These are phyloP conservation scores for Beauveria sp. DNA, from an alignment of 2,329 filamentous ascomycete genomes.

Conservation along the genomic window DNA sequence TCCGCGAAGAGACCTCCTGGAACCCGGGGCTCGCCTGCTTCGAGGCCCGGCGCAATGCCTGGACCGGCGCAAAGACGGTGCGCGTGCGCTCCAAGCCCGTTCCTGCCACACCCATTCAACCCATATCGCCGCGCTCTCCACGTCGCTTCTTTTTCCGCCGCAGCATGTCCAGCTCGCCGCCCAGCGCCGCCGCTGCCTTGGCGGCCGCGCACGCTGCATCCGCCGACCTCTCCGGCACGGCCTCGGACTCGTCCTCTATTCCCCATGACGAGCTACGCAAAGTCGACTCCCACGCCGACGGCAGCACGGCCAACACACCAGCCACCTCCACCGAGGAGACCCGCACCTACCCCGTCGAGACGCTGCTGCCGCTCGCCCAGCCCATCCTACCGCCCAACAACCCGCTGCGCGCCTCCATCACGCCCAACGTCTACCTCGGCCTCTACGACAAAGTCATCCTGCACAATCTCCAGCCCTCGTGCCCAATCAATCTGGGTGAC, in stretches of 20 bases:
- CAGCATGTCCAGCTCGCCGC: conserved; percentile 34
- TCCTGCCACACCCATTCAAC: conserved; percentile 30
- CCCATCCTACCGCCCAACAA: conserved; percentile 68
- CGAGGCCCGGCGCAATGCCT: conserved; percentile 67
- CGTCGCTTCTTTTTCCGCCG: conserved; percentile 44
- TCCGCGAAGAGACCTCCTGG: conserved; percentile 62
- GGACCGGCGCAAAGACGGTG: conserved; percentile 68
- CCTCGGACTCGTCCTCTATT: conserved; percentile 35
- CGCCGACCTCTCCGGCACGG: conserved; percentile 23
- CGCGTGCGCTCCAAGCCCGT: conserved; percentile 42
- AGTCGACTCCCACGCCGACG: conserved; percentile 21
- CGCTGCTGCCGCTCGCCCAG: conserved; percentile 62
- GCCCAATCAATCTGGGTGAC: conserved; percentile 80
- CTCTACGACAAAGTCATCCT: conserved; percentile 87
- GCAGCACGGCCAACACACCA: conserved; percentile 9
- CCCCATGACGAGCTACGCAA: conserved; percentile 28
- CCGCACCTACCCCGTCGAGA: conserved; percentile 46
- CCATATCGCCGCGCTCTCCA: conserved; percentile 37
- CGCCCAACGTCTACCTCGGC: conserved; percentile 63
- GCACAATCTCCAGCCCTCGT: conserved; percentile 70
- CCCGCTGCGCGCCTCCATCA: conserved; percentile 70
- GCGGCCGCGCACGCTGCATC: conserved; percentile 15
- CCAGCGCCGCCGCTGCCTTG: conserved; percentile 19
- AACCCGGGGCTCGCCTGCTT: conserved; percentile 80
- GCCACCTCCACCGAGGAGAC: conserved; percentile 5